Evolutionary conservation across 2,329 filamentous ascomycete species (phyloP).

Genomic region (Exophiala mesophila): DNA sequence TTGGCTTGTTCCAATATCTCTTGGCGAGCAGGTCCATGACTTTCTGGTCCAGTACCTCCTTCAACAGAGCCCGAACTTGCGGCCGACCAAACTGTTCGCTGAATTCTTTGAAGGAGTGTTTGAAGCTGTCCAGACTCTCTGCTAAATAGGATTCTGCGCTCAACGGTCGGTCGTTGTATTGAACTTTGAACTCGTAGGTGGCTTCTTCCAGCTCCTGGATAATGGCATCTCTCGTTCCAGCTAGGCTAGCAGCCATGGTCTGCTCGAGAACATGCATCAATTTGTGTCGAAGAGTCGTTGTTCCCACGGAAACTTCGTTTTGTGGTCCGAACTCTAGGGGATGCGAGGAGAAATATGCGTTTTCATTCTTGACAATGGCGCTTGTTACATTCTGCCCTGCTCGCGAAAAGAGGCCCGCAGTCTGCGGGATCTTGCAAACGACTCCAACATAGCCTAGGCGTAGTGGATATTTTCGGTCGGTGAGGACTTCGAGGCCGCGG

Average conservation of each 20-base stretch:
- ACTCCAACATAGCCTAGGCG: slow-evolving; percentile 96
- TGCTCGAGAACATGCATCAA: slow-evolving; percentile 95
- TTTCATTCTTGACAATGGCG: slow-evolving; percentile 82
- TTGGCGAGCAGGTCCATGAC: slow-evolving; percentile 90
- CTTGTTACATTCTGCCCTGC: slow-evolving; percentile 73
- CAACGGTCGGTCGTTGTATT: slow-evolving; percentile 93
- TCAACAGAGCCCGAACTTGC: slow-evolving; percentile 84
- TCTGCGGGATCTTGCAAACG: slow-evolving; percentile 72
- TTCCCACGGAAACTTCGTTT: slow-evolving; percentile 71
- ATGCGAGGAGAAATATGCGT: slow-evolving; percentile 78
- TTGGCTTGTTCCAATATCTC: slow-evolving; percentile 94
- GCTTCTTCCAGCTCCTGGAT: slow-evolving; percentile 93
- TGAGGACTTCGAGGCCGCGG: slow-evolving; percentile 72
- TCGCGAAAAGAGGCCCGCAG: slow-evolving; percentile 71
- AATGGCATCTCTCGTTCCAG: slow-evolving; percentile 85
- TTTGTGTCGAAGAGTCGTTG: slow-evolving; percentile 83
- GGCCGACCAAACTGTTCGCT: slow-evolving; percentile 82
- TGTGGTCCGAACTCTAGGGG: slow-evolving; percentile 72
- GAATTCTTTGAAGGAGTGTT: slow-evolving; percentile 95
- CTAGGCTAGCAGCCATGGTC: slow-evolving; percentile 90
- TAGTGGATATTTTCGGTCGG: slow-evolving; percentile 87
- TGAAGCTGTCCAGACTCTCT: slow-evolving; percentile 91
- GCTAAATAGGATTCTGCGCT: slow-evolving; percentile 96
- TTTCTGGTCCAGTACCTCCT: slow-evolving; percentile 87
- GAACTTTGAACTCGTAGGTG: slow-evolving; percentile 97